Percentiles rank a stretch among this genome's conserved stretches.
phyloP scores from a whole-genome alignment of 257 asterid genomes.

The Plantago ovata region DNA sequence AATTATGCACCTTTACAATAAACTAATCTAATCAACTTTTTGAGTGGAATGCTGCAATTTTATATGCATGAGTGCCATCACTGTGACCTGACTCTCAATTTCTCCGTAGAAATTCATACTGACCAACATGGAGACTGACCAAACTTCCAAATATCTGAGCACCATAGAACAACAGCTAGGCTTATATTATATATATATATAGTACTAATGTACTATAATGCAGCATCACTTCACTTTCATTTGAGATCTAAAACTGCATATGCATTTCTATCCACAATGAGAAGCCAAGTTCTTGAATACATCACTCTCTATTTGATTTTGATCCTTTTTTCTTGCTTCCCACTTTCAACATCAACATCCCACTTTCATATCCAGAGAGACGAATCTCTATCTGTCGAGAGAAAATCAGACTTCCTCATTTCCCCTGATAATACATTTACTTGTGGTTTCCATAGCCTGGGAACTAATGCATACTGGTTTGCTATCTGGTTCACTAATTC shows the following conservation, averaged over 20 bases:
- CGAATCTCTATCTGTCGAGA: constrained; percentile 37
- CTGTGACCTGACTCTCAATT: no score
- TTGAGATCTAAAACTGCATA: not conserved
- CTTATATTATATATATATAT: no score
- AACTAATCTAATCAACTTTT: no score
- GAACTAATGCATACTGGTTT: constrained; percentile 54
- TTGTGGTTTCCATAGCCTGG: constrained; percentile 46
- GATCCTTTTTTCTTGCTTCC: constrained; percentile 5
- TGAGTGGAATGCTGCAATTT: no score
- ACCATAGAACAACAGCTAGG: no score
- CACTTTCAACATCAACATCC: constrained; percentile 22
- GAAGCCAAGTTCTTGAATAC: constrained; percentile 14
- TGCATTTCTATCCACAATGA: constrained; percentile 19
- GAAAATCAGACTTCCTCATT: constrained; percentile 30
- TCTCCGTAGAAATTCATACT: no score
- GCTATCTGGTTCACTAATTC: constrained; percentile 72
- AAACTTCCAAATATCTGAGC: no score
- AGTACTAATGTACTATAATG: no score
- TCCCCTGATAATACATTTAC: constrained; percentile 52
- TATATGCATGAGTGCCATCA: no score
- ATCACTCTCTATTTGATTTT: constrained; percentile 11
- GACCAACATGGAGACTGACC: no score
- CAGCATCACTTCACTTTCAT: no score
- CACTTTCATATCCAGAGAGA: constrained; percentile 25
- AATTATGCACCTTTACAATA: no score